Base-by-base conservation (phyloP, 1,139 yeast genomes). In the Candida glucosophila region DNA sequence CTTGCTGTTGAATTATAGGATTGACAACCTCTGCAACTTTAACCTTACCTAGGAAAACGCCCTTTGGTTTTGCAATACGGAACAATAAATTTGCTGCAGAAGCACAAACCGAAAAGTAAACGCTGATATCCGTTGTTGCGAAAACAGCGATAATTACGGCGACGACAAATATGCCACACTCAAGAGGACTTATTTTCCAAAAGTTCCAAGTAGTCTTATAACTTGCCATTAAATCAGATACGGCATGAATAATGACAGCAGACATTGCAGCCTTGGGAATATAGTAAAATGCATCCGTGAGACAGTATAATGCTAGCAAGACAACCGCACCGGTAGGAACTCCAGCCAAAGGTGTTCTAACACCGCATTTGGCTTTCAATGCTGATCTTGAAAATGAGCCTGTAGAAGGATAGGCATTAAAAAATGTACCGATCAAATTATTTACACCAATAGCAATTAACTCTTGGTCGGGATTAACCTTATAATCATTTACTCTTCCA, bases 371-470 rank as follows among this genome's bases (percentile, higher is more conserved):
- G 29, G 94, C 81, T 56, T 88, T 86, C 44, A 88, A 68, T 8
- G 96, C 96, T 24, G 95, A 80, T 62, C 96, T 77, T 12, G 95
- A 82, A 54, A 88, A 88, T 2, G 96, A 88, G 28, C 97, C 96
- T 7, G 97, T 88, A 7, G 95, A 88, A 10, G 97, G 97, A 50
- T 88, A 88, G 6, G 96, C 95, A 44, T 74, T 68, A 67, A 88
- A 88, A 47, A 86, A 83, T 14, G 95, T 82, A 40, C 96, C 96
- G 41, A 88, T 67, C 49, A 86, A 64, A 55, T 88, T 88, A 31
- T 90, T 80, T 23, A 81, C 81, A 47, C 97, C 97, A 55, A 88
- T 88, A 20, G 97, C 96, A 47, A 88, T 73, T 34, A 88, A 70
- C 52, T 88, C 97, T 59, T 88, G 97, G 56, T 88, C 88, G 24